Evolutionary conservation across 1,284 basidiomycete genomes (phyloP).

Genomic region (Leccinum fallax): DNA sequence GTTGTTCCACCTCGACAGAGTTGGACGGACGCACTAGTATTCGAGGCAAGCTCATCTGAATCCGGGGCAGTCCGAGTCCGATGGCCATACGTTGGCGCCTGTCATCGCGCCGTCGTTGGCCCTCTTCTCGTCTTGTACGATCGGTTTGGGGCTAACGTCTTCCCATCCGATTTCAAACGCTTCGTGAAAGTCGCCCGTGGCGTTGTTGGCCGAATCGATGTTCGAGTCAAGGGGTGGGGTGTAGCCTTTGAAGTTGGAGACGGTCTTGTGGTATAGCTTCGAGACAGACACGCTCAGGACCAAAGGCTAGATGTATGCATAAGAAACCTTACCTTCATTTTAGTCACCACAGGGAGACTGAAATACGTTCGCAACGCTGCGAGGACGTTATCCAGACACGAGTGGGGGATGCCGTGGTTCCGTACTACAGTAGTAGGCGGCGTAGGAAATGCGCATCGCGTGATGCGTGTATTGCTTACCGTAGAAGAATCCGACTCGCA

Average conservation of each 20-base stretch:
- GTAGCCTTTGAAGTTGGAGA: conserved; percentile 82
- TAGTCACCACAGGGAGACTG: conserved; percentile 54
- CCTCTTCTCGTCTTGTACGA: not conserved
- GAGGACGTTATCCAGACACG: conserved; percentile 53
- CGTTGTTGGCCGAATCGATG: conserved; percentile 55
- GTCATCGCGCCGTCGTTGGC: conserved; percentile 52
- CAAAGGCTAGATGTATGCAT: not conserved
- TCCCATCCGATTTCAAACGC: conserved; percentile 84
- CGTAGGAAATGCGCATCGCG: not conserved
- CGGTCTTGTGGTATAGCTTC: conserved; percentile 72
- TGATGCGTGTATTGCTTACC: conserved; percentile 15
- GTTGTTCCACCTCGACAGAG: not conserved
- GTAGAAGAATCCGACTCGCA: conserved; percentile 38
- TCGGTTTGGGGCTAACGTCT: not conserved
- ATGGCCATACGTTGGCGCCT: conserved; percentile 56
- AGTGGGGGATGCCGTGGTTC: conserved; percentile 73
- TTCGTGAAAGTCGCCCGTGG: conserved; percentile 78
- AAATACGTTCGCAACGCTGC: conserved; percentile 67
- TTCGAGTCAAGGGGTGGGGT: conserved; percentile 68
- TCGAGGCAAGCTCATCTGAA: conserved; percentile 25
- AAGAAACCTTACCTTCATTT: conserved; percentile 54
- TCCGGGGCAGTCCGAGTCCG: conserved; percentile 22
- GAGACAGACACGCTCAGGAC: not conserved
- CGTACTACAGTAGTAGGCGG: conserved; percentile 45
- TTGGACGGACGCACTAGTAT: conserved; percentile 22